A percentile compares a stretch with the other conserved stretches of the same genome.
These are phyloP conservation scores for Apophysomyces variabilis DNA, from an alignment of 371 early-diverging fungal genomes.

Conservation along the genomic window DNA sequence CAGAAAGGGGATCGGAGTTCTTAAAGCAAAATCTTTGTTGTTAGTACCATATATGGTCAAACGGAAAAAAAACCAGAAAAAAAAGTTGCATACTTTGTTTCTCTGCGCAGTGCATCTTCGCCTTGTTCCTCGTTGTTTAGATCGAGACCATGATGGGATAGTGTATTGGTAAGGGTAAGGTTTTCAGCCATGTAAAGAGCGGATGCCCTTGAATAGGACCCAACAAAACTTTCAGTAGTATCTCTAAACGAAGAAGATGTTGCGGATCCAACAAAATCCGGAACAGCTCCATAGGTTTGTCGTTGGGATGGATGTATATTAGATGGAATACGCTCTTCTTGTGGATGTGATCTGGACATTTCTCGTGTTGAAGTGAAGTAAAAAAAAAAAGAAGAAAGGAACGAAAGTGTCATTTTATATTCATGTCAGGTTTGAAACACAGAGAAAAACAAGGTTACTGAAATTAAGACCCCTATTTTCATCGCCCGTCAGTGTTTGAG, in stretches of 20 bases:
- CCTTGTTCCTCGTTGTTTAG: background rate
- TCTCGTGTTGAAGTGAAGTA: background rate
- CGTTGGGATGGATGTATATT: conserved; percentile 41
- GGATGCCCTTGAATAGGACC: conserved; percentile 30
- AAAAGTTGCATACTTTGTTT: conserved; percentile 5
- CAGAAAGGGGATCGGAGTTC: background rate
- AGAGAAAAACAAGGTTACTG: too few relatives aligned
- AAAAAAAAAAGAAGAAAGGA: background rate
- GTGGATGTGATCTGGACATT: background rate
- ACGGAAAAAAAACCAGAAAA: background rate
- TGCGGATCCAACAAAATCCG: conserved; percentile 14
- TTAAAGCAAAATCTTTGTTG: background rate
- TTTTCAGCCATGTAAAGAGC: conserved; percentile 31
- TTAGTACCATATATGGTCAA: background rate
- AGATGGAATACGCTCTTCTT: conserved; percentile 30
- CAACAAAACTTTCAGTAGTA: conserved; percentile 21
- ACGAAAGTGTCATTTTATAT: background rate
- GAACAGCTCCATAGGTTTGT: conserved; percentile 23
- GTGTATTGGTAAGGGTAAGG: conserved; percentile 14
- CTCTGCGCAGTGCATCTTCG: background rate
- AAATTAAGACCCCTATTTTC: too few relatives aligned
- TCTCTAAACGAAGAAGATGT: conserved; percentile 11
- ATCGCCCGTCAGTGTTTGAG: too few relatives aligned
- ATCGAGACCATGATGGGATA: conserved; percentile 3
- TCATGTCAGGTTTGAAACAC: too few relatives aligned